Conservation (phyloP, 495 filamentous ascomycete genomes). For the Tuber indicum region DNA sequence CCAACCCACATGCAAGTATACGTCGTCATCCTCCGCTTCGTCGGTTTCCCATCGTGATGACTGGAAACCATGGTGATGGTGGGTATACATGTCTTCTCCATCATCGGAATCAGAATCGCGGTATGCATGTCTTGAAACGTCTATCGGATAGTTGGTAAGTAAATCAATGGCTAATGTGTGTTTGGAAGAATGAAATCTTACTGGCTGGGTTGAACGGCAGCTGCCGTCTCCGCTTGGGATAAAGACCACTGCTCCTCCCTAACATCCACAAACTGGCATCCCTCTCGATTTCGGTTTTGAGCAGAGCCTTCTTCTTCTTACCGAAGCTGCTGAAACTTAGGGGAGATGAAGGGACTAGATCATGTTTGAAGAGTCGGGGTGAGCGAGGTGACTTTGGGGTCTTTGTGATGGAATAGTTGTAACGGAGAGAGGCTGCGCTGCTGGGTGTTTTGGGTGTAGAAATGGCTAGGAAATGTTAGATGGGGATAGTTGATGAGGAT, state of each 20-base stretch:
- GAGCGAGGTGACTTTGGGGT: conserved; percentile 3
- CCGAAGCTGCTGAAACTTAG: neutral
- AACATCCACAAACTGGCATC: conserved; percentile 4
- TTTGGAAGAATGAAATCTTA: conserved; percentile 9
- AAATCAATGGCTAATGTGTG: neutral
- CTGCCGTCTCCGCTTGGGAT: conserved; percentile 21
- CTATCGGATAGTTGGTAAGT: conserved; percentile 19
- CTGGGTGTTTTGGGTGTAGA: neutral
- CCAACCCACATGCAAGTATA: conserved; percentile 22
- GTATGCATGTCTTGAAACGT: conserved; percentile 40
- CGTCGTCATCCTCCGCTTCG: conserved; percentile 30
- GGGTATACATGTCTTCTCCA: conserved; percentile 11
- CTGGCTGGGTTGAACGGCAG: conserved; percentile 35
- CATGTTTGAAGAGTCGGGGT: conserved; percentile 3
- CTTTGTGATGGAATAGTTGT: neutral
- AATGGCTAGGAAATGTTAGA: conserved; percentile 1
- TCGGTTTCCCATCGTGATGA: conserved; percentile 27
- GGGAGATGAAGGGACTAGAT: neutral
- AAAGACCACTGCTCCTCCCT: neutral
- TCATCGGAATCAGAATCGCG: conserved; percentile 34
- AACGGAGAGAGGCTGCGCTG: neutral
- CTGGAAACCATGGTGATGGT: neutral
- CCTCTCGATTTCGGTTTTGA: conserved; percentile 35
- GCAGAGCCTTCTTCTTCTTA: conserved; percentile 14
- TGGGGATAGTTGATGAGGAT: neutral